Evolutionary conservation across 164 flowering plant species (phyloP).

Genomic region (Piper longum): DNA sequence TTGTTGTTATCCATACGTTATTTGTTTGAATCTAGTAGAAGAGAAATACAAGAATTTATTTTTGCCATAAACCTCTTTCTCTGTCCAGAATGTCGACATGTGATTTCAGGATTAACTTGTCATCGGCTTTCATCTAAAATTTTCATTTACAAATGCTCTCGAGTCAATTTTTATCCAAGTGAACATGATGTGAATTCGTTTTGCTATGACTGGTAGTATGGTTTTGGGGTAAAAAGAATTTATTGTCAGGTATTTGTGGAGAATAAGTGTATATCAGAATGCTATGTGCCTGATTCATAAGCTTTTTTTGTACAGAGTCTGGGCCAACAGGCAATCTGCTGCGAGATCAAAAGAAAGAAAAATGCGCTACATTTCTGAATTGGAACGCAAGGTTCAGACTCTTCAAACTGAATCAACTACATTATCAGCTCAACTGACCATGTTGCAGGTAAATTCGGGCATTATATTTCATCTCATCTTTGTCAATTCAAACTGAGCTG

Average conservation of each 20-base stretch:
- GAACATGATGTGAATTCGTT: too few relatives aligned
- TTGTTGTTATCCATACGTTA: too few relatives aligned
- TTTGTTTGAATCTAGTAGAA: too few relatives aligned
- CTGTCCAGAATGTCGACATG: too few relatives aligned
- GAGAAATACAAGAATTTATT: too few relatives aligned
- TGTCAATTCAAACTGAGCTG: not conserved
- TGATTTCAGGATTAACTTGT: too few relatives aligned
- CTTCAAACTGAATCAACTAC: conserved; percentile 92
- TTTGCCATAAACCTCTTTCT: too few relatives aligned
- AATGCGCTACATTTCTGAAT: conserved; percentile 93
- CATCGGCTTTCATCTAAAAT: too few relatives aligned
- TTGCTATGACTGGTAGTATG: not conserved
- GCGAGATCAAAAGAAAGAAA: conserved; percentile 98
- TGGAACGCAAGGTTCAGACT: conserved; percentile 87
- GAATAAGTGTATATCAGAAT: not conserved
- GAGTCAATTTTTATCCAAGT: too few relatives aligned
- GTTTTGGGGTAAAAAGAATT: not conserved
- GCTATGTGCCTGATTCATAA: not conserved
- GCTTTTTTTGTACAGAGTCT: conserved; percentile 39
- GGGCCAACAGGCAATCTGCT: conserved; percentile 99
- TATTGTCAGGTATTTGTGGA: not conserved
- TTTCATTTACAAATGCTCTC: too few relatives aligned
- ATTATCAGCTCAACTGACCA: conserved; percentile 75
- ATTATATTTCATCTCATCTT: not conserved
- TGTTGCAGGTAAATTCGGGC: conserved; percentile 53